These are phyloP conservation scores for Globisporangium megalacanthum DNA, from an alignment of 352 stramenopile genomes.

Conservation along the genomic window DNA sequence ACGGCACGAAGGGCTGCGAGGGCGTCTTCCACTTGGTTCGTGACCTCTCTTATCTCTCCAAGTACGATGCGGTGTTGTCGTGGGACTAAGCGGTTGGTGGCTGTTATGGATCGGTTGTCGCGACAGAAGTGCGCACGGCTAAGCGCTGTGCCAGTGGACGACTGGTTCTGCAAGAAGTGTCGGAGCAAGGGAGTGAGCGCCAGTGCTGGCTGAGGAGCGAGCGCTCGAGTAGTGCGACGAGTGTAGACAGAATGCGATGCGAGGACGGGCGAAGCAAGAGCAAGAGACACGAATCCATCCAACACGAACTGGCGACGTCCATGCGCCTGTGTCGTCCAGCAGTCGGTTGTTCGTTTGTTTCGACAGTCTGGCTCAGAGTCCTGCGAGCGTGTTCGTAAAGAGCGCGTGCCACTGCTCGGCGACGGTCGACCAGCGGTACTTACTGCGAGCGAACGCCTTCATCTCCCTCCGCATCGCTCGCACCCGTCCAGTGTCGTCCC, in stretches of 20 bases:
- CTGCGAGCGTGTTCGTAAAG: constrained; percentile 1
- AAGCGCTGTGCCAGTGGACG: constrained; percentile 64
- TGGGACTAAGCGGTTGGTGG: background rate
- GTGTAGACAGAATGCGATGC: background rate
- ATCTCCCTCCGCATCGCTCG: constrained; percentile 34
- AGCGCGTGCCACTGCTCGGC: constrained; percentile 48
- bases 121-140: constrained; percentile 84
- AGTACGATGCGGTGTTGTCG: background rate
- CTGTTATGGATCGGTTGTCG: constrained; percentile 1
- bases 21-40: constrained; percentile 83
- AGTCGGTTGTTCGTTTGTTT: too few relatives aligned
- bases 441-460: constrained; percentile 46
- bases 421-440: constrained; percentile 52
- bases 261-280: background rate
- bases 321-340: background rate
- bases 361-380: too few relatives aligned
- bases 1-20: constrained; percentile 82
- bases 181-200: constrained; percentile 6
- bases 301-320: background rate
- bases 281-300: background rate
- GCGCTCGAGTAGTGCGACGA: too few relatives aligned
- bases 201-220: background rate
- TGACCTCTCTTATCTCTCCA: constrained; percentile 2
- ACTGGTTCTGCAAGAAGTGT: constrained; percentile 88
- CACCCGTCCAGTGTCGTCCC: constrained; percentile 18